phyloP scores from a whole-genome alignment of 305 asterid genomes.

The Fraxinus angustifolia region DNA sequence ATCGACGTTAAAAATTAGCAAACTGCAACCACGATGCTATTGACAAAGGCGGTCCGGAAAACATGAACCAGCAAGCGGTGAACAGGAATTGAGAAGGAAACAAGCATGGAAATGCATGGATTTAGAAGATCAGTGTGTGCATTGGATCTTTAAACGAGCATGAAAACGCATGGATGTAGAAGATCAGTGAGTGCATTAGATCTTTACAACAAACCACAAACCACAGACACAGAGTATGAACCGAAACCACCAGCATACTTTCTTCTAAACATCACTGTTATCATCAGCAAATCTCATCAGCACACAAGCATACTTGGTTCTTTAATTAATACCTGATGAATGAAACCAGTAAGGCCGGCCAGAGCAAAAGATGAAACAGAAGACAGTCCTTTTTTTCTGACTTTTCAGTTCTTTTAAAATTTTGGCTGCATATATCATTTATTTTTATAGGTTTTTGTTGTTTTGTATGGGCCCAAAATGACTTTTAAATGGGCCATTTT shows the following conservation, averaged over 20 bases:
- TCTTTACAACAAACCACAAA: background rate
- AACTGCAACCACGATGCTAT: background rate
- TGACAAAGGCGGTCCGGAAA: background rate
- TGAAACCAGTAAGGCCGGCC: no score
- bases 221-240: background rate
- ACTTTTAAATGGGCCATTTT: no score
- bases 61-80: background rate
- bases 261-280: background rate
- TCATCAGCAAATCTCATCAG: background rate
- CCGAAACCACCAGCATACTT: background rate
- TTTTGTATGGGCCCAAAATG: no score
- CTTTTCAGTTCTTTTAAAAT: no score
- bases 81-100: background rate
- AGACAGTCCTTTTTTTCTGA: no score
- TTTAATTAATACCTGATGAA: no score
- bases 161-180: background rate
- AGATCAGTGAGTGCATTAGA: background rate
- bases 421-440: no score
- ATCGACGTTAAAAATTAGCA: background rate
- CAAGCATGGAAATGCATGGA: background rate
- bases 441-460: no score
- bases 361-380: no score
- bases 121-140: background rate
- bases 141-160: background rate
- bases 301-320: no score